Percentiles rank a stretch among this genome's conserved stretches.
Conservation (phyloP, 31 red algal species). For the Odonthalia washingtoniensis region DNA sequence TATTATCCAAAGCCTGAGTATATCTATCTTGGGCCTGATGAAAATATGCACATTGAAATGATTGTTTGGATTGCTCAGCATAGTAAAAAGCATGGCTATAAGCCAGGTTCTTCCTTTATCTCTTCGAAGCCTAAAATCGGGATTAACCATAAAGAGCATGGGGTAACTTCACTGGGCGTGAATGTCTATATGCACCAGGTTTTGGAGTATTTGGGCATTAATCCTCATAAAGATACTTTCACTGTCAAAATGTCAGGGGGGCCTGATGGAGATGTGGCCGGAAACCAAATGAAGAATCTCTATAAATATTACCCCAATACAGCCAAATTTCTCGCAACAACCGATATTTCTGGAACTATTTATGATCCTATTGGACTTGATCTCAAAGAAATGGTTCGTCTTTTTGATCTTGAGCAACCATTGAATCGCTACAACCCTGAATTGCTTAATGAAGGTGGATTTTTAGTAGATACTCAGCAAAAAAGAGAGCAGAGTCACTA, state of each 20-base stretch:
- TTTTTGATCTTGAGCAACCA: background rate
- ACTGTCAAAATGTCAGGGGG: conserved; percentile 14
- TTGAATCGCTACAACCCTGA: background rate
- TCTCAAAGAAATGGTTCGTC: conserved; percentile 6
- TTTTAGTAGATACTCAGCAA: conserved; percentile 11
- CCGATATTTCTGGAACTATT: conserved; percentile 3
- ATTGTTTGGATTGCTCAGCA: conserved; percentile 1
- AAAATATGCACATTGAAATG: background rate
- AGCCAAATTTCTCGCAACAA: conserved; percentile 1
- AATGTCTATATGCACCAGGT: background rate
- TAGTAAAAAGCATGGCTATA: background rate
- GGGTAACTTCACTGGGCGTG: background rate
- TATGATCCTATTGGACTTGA: conserved; percentile 15
- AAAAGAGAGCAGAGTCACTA: too few species aligned
- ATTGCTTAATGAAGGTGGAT: background rate
- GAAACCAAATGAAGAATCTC: conserved; percentile 23
- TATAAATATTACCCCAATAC: background rate
- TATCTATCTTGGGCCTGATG: conserved; percentile 15
- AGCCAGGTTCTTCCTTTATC: background rate
- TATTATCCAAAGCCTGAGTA: background rate
- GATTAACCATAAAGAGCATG: conserved; percentile 14
- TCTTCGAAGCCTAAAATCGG: background rate
- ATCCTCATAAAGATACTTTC: conserved; percentile 12
- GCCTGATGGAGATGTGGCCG: conserved; percentile 23
- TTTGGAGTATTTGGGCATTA: background rate